Evolutionary conservation across 169 alveolate genomes (phyloP), one percentile per base, ranked within the genome.

Genomic region (Cryptosporidium xiaoi): DNA sequence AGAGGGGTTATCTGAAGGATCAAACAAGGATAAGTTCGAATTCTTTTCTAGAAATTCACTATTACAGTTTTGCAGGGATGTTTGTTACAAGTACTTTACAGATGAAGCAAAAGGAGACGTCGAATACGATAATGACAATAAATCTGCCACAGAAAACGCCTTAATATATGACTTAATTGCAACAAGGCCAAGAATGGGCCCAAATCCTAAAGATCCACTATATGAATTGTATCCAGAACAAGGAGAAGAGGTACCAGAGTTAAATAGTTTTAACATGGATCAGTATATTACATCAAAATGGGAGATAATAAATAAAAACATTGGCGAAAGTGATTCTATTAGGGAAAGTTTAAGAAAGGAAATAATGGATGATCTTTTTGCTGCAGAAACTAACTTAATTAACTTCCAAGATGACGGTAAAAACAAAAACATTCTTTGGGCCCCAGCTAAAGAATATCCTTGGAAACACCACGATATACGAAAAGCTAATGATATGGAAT

Each of bases 31-130:
- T 18, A 77, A 62, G 27, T 77, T 77, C 10, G 50, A 77, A 51
- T 77, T 77, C 24, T 31, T 48, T 8, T 77, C 87, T 3, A 56
- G 77, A 16, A 62, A 62, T 18, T 34, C 87, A 0, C 51, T 77
- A 4, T 51, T 77, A 15, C 87, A 77, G 44, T 77, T 77, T 46
- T 77, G 87, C 29, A 56, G 87, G 34, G 87, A 77, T 60, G 87
- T 77, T n/a, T 77, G 87, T 46, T 77, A 60, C 8, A 77, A 77
- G 71, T 77, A 77, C 50, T 77, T 77, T 62, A 77, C 87, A 12
- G 87, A 77, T 40, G 87, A 77, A 46, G 87, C 87, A 44, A 77
- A 53, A 24, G 87, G 87, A 24, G 87, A 77, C 33, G 64, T 77
- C 29, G 69, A 77, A 20, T 77, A 77, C 51, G 40, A 65, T 18